Evolutionary conservation across 768 basidiomycete genomes (phyloP), one percentile per base, ranked within the genome.

Genomic region (Coprinopsis strossmayeri): DNA sequence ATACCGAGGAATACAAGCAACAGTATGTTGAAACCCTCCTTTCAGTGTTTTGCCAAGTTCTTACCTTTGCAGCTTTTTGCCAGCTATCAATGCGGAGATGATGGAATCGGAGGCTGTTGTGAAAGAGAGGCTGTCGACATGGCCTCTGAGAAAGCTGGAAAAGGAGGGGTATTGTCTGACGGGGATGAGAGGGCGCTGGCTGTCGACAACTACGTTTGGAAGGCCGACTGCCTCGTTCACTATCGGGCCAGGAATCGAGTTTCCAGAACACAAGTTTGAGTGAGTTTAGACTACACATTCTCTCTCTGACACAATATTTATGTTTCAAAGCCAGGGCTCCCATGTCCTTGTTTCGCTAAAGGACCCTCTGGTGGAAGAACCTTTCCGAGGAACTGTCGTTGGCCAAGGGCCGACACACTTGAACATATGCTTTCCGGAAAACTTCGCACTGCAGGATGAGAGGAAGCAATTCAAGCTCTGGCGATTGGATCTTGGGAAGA

Each of bases 91-190:
- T 9, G 70, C 75, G 11, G 90, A 92, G 63, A 81, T 84, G 59
- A 71, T 68, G 0, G 79, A 87, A 56, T 79, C 77, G 32, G 79
- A 83, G 53, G 72, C 73, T 1, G 70, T 77, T 1, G 59, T 87
- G 20, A 71, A 71, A 43, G 71, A 85, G 52, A 79, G 90, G 28
- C 70, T 92, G 13, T 69, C 79, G 1, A 76, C 73, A 13, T 91
- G 89, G 90, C 69, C 78, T 10, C 48, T 83, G 3, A 67, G 72
- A 23, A 73, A 77, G 18, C 66, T 91, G 35, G 65, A 72, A 53
- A 67, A 74, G n/a, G 83, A 85, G 55, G 90, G 90, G 0, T 91
- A 88, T 57, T 78, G 81, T 45, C 58, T 92, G 26, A 82, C 80
- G 0, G 79, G 70, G 15, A 65, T 91, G 20, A 72, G 65, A 13